Evolutionary conservation across 371 early-diverging fungal genomes (phyloP), one percentile per base, ranked within the genome.

Genomic region (Haplosporangium sp.): DNA sequence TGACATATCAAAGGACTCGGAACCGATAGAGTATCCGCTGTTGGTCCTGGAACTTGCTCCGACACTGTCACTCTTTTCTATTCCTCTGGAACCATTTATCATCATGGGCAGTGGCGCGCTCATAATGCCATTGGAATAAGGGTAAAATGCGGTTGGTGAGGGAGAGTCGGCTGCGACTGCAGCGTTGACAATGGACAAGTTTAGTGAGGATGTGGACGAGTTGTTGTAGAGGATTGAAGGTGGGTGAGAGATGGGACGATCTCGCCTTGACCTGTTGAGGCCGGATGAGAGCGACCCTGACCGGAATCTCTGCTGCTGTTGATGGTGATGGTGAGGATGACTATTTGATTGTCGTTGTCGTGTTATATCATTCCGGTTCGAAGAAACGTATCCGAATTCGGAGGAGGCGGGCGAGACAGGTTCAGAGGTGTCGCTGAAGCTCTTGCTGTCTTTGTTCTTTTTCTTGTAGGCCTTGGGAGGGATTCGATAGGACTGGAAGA

Each of bases 381-480:
- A 45, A 6, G 72, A 16, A 6, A 50, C 29, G 29, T 46, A 23
- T 6, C 54, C 51, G 43, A 63, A 67, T 40, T 67, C 73, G 23
- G 54, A 29, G 14, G 74, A 73, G 14, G 60, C 53, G 2, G 68
- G 68, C 11, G 74, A 67, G 11, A 57, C 59, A 6, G 67, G 67
- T 20, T 50, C 50, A 14, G 59, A 53, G 16, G 40, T 13, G 50
- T 74, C 58, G 45, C 64, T 59, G 5, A 41, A 43, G 29, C 23
- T 53, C 51, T 68, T 64, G 46, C 0, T 48, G 20, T 23, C 40
- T 0, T 41, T 42, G 36, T 20, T 56, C 53, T 79, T 79, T 47
- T 79, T 79, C 53, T 79, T 79, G 67, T 79, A 79, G 16, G 80
- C 72, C 41, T 68, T 67, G n/a, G 72, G 69, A 6, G 80, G 80